A percentile compares a stretch with the other conserved stretches of the same genome.
phyloP scores from a whole-genome alignment of 352 stramenopile species.

The Globisporangium apiculatum region DNA sequence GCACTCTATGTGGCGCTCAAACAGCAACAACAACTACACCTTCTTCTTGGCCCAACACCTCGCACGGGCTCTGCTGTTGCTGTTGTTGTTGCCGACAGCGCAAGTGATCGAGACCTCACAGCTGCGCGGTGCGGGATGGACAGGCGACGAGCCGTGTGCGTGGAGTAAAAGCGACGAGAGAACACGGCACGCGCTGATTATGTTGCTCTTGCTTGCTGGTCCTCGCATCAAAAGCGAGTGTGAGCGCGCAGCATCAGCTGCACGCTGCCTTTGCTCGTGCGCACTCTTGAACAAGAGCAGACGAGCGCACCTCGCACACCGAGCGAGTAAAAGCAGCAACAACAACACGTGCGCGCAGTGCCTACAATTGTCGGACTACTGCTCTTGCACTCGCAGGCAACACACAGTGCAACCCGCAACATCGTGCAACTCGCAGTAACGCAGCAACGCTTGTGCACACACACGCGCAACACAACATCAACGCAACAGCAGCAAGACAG shows the following conservation, averaged over 20 bases:
- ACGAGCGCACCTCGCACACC: slow-evolving; percentile 4
- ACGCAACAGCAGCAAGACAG: not conserved
- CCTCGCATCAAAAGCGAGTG: no score
- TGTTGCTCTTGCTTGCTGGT: not conserved
- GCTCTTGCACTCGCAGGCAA: no score
- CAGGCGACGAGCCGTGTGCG: not conserved
- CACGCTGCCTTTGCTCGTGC: not conserved
- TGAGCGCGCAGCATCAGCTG: not conserved
- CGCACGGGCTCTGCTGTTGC: not conserved
- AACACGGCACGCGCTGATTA: not conserved
- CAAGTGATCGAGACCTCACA: not conserved
- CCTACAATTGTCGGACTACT: no score
- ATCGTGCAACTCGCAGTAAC: no score
- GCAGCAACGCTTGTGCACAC: no score
- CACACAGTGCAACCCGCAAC: no score
- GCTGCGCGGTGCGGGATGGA: not conserved
- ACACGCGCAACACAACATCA: no score
- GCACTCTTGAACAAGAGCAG: slow-evolving; percentile 11
- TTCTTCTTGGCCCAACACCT: no score
- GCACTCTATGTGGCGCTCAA: not conserved
- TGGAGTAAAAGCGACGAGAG: not conserved
- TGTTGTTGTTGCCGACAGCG: not conserved
- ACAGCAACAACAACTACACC: no score
- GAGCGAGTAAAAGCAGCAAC: not conserved
- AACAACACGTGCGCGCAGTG: no score